These are phyloP conservation scores for Trichophyton equinum DNA, from an alignment of 2,329 filamentous ascomycete species.

Conservation along the genomic window DNA sequence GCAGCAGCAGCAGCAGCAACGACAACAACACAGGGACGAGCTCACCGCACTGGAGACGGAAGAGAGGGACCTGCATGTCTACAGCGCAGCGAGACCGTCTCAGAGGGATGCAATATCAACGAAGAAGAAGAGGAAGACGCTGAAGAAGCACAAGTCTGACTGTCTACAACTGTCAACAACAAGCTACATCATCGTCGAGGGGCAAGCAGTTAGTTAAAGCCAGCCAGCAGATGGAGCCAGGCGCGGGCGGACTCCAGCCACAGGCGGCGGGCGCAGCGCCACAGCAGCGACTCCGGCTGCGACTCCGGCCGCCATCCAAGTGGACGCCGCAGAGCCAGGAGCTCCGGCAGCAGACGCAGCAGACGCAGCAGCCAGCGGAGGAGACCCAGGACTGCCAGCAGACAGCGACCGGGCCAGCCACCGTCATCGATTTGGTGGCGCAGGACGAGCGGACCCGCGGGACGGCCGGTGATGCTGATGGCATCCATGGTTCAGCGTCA, in stretches of 20 bases:
- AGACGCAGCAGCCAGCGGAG: too few species aligned
- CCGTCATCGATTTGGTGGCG: background rate
- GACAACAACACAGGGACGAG: background rate
- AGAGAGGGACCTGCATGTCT: conserved; percentile 62
- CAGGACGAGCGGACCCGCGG: background rate
- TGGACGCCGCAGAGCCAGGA: background rate
- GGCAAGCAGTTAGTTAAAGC: background rate
- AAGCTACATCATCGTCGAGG: background rate
- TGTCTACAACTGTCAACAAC: too few species aligned
- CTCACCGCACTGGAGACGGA: conserved; percentile 57
- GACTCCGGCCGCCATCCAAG: background rate
- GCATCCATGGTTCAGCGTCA: conserved; percentile 1
- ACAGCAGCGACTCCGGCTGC: background rate
- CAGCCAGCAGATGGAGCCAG: background rate
- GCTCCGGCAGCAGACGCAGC: background rate
- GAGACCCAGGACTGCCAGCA: too few species aligned
- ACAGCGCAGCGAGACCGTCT: background rate
- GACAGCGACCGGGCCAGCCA: too few species aligned
- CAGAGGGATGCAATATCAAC: background rate
- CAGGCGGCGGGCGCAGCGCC: background rate
- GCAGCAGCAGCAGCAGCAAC: background rate
- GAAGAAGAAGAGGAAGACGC: too few species aligned
- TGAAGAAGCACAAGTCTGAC: too few species aligned
- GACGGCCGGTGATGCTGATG: background rate
- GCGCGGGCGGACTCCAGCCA: background rate